Evolutionary conservation across 202 grass and related monocot species (phyloP).

Genomic region (Cymbopogon flexuosus): DNA sequence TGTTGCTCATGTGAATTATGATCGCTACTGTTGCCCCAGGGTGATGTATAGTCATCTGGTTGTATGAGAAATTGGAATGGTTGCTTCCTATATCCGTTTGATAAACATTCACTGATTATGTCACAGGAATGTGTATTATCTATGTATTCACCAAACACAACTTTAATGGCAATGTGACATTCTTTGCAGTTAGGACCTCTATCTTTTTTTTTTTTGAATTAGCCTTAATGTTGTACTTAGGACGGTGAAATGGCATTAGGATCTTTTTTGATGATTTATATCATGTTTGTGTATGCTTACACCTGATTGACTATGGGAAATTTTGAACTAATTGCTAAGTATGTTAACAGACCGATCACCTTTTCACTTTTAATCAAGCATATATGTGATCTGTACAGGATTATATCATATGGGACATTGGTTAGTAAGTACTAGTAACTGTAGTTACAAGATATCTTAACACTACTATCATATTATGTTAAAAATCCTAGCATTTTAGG

Average conservation of each 20-base stretch:
- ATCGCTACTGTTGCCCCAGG: background rate
- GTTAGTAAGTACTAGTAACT: background rate
- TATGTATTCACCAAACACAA: background rate
- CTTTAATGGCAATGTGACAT: background rate
- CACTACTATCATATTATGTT: background rate
- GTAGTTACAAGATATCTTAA: background rate
- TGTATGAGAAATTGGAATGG: background rate
- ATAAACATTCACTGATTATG: background rate
- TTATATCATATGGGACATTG: background rate
- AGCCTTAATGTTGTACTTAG: background rate
- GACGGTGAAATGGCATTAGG: background rate
- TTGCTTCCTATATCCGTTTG: background rate
- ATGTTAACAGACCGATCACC: background rate
- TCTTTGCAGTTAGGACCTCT: background rate
- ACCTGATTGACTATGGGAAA: background rate
- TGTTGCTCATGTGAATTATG: background rate
- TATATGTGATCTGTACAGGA: background rate
- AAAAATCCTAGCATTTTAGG: background rate
- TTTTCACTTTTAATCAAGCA: background rate
- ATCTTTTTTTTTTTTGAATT: background rate
- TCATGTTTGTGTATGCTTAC: background rate
- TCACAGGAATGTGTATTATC: background rate
- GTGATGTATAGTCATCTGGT: background rate
- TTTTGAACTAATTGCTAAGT: background rate
- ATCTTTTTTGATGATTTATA: background rate